Evolutionary conservation across 2,329 filamentous ascomycete species (phyloP).

Genomic region (Fusarium tupiense): DNA sequence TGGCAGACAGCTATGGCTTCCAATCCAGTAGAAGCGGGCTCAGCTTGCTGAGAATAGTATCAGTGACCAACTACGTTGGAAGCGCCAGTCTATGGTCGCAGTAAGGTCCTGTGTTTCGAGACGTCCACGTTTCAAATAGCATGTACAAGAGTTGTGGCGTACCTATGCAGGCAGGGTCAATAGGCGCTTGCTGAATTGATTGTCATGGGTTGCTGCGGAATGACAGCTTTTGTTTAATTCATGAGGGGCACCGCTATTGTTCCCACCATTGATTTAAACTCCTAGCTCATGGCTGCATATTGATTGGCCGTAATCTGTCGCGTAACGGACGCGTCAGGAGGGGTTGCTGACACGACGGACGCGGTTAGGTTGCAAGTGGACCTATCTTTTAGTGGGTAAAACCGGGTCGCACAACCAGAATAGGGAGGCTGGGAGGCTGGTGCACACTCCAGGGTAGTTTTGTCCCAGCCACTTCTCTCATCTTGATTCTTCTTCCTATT

Average conservation of each 20-base stretch:
- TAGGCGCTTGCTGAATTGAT: slow-evolving; percentile 32
- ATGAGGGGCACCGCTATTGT: slow-evolving; percentile 36
- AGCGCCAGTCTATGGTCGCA: slow-evolving; percentile 23
- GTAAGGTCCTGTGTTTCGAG: slow-evolving; percentile 21
- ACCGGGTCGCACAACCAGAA: slow-evolving; percentile 25
- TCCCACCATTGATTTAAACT: slow-evolving; percentile 23
- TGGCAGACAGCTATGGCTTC: slow-evolving; percentile 9
- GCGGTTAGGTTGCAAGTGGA: slow-evolving; percentile 19
- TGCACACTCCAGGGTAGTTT: slow-evolving; percentile 41
- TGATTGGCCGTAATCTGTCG: slow-evolving; percentile 42
- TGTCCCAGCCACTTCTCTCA: slow-evolving; percentile 43
- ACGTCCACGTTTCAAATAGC: slow-evolving; percentile 4
- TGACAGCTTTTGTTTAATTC: slow-evolving; percentile 25
- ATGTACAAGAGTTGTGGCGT: slow-evolving; percentile 14
- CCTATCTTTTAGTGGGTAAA: slow-evolving; percentile 32
- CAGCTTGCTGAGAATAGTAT: slow-evolving; percentile 7
- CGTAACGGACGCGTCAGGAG: slow-evolving; percentile 46
- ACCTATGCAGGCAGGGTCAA: slow-evolving; percentile 25
- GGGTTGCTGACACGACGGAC: slow-evolving; percentile 36
- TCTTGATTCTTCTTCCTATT: slow-evolving; percentile 33
- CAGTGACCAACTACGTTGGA: slow-evolving; percentile 9
- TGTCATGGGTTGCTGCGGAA: slow-evolving; percentile 20
- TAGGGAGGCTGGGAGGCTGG: slow-evolving; percentile 40
- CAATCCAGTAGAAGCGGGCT: background rate
- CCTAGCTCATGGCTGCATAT: background rate